These are phyloP conservation scores for Globisporangium parvum DNA, from an alignment of 352 stramenopile species.

Conservation along the genomic window DNA sequence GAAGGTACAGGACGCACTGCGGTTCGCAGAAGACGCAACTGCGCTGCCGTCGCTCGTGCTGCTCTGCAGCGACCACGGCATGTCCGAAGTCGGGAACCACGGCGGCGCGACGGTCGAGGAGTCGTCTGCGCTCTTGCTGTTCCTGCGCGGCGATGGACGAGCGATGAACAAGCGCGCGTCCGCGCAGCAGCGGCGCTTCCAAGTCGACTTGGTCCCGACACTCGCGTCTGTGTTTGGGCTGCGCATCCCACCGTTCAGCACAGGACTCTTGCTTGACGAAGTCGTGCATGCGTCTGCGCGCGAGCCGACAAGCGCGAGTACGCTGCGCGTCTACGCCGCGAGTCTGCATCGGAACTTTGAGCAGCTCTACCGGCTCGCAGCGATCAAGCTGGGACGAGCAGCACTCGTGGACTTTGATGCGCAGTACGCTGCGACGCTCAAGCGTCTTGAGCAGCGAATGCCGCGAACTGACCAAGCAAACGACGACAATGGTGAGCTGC, in stretches of 20 bases:
- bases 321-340: constrained; percentile 6
- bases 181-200: constrained; percentile 24
- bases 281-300: constrained; percentile 31
- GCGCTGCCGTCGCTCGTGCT: constrained; percentile 58
- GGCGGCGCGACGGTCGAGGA: constrained; percentile 81
- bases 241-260: constrained; percentile 58
- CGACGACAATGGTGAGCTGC: too few species aligned
- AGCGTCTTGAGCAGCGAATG: constrained; percentile 12
- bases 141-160: constrained; percentile 47
- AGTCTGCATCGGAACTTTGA: constrained; percentile 54
- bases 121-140: constrained; percentile 75
- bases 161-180: constrained; percentile 6
- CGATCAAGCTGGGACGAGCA: constrained; percentile 38
- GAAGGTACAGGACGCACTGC: constrained; percentile 38
- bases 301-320: too few species aligned
- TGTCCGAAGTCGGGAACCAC: constrained; percentile 87
- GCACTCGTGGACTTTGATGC: constrained; percentile 22
- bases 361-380: constrained; percentile 45
- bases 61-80: constrained; percentile 85
- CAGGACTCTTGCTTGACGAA: constrained; percentile 55
- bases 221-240: constrained; percentile 70
- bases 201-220: constrained; percentile 85
- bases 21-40: constrained; percentile 15
- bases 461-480: not conserved
- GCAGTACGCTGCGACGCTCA: constrained; percentile 21